These are phyloP conservation scores for Epichloe uncinata DNA, from an alignment of 2,329 filamentous ascomycete species.

Conservation along the genomic window DNA sequence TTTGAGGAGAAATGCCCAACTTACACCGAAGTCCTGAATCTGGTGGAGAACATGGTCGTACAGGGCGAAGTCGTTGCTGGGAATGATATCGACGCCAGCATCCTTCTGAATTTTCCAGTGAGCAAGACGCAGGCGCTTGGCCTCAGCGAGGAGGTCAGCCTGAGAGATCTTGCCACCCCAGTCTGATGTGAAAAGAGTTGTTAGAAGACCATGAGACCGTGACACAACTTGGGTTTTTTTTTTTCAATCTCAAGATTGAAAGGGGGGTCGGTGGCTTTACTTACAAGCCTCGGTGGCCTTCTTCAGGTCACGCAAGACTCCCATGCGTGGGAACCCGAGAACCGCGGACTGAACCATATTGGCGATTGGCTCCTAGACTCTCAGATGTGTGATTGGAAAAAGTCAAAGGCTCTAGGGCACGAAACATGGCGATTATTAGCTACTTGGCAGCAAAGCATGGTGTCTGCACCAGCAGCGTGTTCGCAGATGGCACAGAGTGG, in stretches of 20 bases:
- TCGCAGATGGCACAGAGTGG: background rate
- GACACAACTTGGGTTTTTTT: background rate
- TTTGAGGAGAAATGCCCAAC: conserved; percentile 19
- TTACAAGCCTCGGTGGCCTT: conserved; percentile 93
- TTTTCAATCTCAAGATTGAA: background rate
- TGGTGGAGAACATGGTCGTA: conserved; percentile 97
- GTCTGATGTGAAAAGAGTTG: conserved; percentile 24
- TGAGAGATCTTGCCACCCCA: conserved; percentile 93
- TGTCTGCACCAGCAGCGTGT: background rate
- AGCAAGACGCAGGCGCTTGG: conserved; percentile 87
- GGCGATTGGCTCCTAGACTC: conserved; percentile 18
- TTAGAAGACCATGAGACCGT: conserved; percentile 8
- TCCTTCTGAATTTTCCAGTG: conserved; percentile 99
- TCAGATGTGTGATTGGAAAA: conserved; percentile 5
- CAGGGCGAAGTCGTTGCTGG: conserved; percentile 98
- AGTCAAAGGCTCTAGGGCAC: conserved; percentile 2
- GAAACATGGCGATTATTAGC: background rate
- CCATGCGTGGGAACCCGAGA: conserved; percentile 98
- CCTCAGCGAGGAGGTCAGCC: conserved; percentile 81
- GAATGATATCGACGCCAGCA: conserved; percentile 93
- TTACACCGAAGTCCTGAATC: conserved; percentile 93
- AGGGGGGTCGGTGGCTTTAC: conserved; percentile 14
- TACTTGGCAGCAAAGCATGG: conserved; percentile 1
- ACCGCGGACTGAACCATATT: conserved; percentile 59
- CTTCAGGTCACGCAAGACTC: conserved; percentile 96